Evolutionary conservation across 805 yeast species (phyloP).

Genomic region (Wickerhamiella vanderwaltii): DNA sequence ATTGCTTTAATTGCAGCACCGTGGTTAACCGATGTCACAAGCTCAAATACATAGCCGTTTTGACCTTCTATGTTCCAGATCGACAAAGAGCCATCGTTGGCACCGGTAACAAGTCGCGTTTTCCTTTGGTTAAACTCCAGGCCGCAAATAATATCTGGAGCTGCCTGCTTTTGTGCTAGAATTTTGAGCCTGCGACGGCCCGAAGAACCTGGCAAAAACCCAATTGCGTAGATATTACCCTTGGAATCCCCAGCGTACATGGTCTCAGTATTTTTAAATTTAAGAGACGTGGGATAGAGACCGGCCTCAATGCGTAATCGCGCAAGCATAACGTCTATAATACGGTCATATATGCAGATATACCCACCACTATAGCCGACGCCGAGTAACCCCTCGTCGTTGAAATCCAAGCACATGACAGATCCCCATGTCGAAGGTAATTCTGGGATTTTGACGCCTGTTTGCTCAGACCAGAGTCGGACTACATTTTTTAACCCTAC

Average conservation of each 20-base stretch:
- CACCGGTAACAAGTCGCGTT: neutral
- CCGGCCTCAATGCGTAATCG: neutral
- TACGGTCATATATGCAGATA: neutral
- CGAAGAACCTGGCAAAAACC: neutral
- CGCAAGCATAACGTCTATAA: neutral
- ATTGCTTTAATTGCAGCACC: conserved; percentile 10
- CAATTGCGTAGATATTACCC: neutral
- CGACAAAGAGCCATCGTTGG: conserved; percentile 4
- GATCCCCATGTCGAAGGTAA: neutral
- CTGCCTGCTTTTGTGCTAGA: neutral
- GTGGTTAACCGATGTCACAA: neutral
- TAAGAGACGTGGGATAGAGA: neutral
- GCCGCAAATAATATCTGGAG: conserved; percentile 6
- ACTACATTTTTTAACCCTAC: neutral
- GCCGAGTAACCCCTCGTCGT: neutral
- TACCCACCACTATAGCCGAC: conserved; percentile 3
- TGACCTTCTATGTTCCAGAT: neutral
- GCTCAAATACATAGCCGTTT: neutral
- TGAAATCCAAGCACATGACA: conserved; percentile 1
- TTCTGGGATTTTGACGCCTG: neutral
- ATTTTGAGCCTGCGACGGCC: conserved; percentile 1
- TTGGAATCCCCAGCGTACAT: conserved; percentile 1
- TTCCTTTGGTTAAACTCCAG: neutral
- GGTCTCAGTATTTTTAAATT: neutral
- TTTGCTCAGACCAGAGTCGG: conserved; percentile 1